Evolutionary conservation across 2,329 filamentous ascomycete genomes (phyloP).

Genomic region (Ceratocystis destructans): DNA sequence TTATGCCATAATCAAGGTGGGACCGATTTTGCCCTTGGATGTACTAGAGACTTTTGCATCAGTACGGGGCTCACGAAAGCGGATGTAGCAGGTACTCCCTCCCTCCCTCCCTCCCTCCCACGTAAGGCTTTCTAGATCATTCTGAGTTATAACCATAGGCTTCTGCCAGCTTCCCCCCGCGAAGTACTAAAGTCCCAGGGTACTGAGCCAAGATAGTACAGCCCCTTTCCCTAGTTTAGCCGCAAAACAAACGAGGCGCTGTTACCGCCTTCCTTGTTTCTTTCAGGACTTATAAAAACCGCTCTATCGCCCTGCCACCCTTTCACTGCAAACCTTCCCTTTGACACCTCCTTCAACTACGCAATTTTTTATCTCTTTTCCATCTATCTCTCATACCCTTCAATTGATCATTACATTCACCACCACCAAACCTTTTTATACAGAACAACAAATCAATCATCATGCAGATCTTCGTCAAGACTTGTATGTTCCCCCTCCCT

Average conservation of each 20-base stretch:
- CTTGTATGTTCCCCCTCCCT: slow-evolving; percentile 47
- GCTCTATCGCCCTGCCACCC: slow-evolving; percentile 22
- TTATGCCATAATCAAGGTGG: background rate
- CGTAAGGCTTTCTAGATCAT: background rate
- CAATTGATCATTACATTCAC: background rate
- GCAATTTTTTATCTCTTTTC: slow-evolving; percentile 19
- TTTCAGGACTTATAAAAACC: slow-evolving; percentile 10
- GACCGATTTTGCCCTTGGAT: background rate
- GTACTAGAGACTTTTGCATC: background rate
- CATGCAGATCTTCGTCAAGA: slow-evolving; percentile 99
- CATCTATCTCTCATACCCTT: slow-evolving; percentile 11
- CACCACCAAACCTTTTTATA: background rate
- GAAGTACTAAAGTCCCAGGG: background rate
- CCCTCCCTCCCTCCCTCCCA: background rate
- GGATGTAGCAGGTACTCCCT: slow-evolving; percentile 11
- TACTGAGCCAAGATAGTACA: background rate
- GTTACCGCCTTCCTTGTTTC: slow-evolving; percentile 21
- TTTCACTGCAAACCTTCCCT: slow-evolving; percentile 25
- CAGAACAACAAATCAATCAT: slow-evolving; percentile 18
- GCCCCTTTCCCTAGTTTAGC: background rate
- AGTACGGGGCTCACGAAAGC: background rate
- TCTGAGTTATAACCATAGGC: background rate
- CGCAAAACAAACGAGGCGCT: background rate
- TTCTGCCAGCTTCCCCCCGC: background rate
- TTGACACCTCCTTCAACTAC: slow-evolving; percentile 17